These are phyloP conservation scores for Kalmusia sp. DNA, from an alignment of 2,329 filamentous ascomycete species.

Conservation along the genomic window DNA sequence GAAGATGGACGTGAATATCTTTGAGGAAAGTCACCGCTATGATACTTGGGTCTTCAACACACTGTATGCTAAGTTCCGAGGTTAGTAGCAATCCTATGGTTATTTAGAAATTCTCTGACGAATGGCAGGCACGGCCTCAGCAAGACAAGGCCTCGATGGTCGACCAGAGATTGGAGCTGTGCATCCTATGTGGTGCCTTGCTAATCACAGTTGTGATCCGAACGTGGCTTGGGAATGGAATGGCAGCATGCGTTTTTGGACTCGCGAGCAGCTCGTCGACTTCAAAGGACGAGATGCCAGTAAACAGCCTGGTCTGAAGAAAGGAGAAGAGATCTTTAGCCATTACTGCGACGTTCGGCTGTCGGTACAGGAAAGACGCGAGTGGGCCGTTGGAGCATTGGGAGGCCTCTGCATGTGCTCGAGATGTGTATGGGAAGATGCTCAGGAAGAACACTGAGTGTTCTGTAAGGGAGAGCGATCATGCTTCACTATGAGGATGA, in stretches of 20 bases:
- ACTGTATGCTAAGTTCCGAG: conserved; percentile 89
- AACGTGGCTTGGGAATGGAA: conserved; percentile 96
- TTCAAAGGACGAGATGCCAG: conserved; percentile 48
- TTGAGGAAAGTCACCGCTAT: conserved; percentile 60
- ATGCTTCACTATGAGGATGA: no score
- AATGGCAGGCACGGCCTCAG: conserved; percentile 74
- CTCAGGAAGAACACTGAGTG: conserved; percentile 1
- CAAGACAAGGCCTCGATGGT: conserved; percentile 73
- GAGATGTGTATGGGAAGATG: conserved; percentile 76
- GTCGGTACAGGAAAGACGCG: conserved; percentile 78
- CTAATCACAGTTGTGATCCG: conserved; percentile 95
- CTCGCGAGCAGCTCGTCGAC: conserved; percentile 64
- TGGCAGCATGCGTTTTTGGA: conserved; percentile 75
- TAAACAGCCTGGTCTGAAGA: conserved; percentile 67
- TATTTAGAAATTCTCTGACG: background rate
- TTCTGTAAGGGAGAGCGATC: no score
- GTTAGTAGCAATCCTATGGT: conserved; percentile 42
- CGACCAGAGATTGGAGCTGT: conserved; percentile 91
- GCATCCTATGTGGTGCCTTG: conserved; percentile 94
- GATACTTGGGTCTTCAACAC: conserved; percentile 90
- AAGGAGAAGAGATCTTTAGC: conserved; percentile 85
- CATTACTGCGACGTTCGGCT: conserved; percentile 92
- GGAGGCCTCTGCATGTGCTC: conserved; percentile 89
- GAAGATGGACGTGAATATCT: conserved; percentile 85
- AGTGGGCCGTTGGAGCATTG: conserved; percentile 87